Conservation (phyloP, 495 filamentous ascomycete genomes). For the Penicillium herquei region DNA sequence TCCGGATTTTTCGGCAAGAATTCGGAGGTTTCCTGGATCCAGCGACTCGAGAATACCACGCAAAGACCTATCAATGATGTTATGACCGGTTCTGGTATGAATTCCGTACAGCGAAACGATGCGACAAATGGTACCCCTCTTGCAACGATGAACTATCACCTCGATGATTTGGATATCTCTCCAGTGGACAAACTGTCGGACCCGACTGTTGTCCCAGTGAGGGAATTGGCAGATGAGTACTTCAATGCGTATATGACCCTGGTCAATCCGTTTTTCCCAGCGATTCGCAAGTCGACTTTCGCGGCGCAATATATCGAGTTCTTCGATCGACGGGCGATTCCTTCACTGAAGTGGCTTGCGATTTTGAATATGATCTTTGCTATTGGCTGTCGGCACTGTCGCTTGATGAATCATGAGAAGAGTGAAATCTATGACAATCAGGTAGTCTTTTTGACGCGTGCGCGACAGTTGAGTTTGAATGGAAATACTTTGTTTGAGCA, state of each 20-base stretch:
- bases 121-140: slow-evolving; percentile 19
- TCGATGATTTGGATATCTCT: slow-evolving; percentile 53
- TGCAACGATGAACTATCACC: slow-evolving; percentile 50
- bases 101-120: not conserved
- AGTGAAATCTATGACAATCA: slow-evolving; percentile 28
- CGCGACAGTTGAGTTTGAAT: slow-evolving; percentile 51
- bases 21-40: slow-evolving; percentile 63
- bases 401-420: not conserved
- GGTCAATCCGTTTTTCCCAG: slow-evolving; percentile 57
- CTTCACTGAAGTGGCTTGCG: slow-evolving; percentile 50
- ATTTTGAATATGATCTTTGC: slow-evolving; percentile 66
- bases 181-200: slow-evolving; percentile 39
- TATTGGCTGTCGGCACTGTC: slow-evolving; percentile 47
- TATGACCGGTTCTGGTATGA: no score
- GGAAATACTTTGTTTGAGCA: slow-evolving; percentile 47
- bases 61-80: not conserved
- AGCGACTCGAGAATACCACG: slow-evolving; percentile 35
- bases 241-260: slow-evolving; percentile 55
- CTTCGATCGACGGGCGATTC: slow-evolving; percentile 19
- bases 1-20: slow-evolving; percentile 64
- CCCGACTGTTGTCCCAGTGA: slow-evolving; percentile 49
- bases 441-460: slow-evolving; percentile 54
- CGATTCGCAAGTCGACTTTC: slow-evolving; percentile 47
- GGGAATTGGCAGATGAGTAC: slow-evolving; percentile 49
- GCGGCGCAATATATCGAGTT: slow-evolving; percentile 41